Evolutionary conservation across 2,329 filamentous ascomycete genomes (phyloP).

Genomic region (Tolypocladium cylindrosporum): DNA sequence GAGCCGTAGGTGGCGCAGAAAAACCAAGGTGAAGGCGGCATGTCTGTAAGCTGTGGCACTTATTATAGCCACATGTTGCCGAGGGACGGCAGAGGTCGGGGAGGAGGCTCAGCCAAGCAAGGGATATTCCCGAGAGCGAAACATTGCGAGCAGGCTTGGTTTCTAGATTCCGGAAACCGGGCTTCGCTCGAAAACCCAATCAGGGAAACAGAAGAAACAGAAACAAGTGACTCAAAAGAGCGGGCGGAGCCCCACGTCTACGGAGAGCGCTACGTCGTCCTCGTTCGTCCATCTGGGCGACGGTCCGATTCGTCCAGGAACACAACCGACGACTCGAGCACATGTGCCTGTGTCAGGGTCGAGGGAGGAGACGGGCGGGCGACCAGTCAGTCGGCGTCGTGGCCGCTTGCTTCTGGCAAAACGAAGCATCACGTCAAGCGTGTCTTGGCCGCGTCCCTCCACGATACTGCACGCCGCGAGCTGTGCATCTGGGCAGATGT

Average conservation of each 20-base stretch:
- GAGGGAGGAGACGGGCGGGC: neutral
- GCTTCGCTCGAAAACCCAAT: neutral
- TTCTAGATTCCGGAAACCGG: neutral
- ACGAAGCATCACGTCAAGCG: neutral
- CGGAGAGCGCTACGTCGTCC: neutral
- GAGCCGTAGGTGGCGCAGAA: neutral
- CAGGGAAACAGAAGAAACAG: neutral
- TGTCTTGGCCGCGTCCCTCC: neutral
- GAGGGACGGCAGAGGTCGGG: neutral
- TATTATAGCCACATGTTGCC: neutral
- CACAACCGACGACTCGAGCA: neutral
- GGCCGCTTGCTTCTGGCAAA: neutral
- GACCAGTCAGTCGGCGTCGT: neutral
- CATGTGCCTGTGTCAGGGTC: neutral
- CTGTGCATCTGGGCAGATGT: neutral
- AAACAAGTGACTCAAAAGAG: neutral
- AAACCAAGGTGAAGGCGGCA: neutral
- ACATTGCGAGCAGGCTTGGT: neutral
- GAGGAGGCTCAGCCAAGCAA: neutral
- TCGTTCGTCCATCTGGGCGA: neutral
- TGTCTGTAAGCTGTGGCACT: neutral
- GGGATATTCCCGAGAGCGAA: neutral
- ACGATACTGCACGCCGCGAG: neutral
- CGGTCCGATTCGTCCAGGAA: neutral
- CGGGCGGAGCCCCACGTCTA: neutral